Percentiles rank a stretch among this genome's conserved stretches.
These are phyloP conservation scores for Osmozyma mogii DNA, from an alignment of 805 yeast species.

Conservation along the genomic window DNA sequence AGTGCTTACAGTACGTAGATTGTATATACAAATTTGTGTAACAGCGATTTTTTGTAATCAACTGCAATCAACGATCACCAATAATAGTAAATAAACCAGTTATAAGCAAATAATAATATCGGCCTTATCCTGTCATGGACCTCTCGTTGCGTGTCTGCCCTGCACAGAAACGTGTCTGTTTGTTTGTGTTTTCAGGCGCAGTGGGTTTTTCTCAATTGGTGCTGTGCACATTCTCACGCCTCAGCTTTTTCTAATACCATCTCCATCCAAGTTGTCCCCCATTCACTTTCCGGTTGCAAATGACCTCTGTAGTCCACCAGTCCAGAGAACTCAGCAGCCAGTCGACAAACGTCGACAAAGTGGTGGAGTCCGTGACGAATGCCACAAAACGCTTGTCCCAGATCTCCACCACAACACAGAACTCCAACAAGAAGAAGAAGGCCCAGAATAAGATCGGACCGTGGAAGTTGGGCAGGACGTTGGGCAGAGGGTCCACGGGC, in stretches of 20 bases:
- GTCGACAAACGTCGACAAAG: slow-evolving; percentile 25
- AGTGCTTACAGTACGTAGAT: too few relatives aligned
- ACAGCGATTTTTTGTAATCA: too few relatives aligned
- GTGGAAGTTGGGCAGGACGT: slow-evolving; percentile 91
- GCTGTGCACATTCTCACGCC: slow-evolving; percentile 1
- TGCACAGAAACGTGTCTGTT: slow-evolving; percentile 4
- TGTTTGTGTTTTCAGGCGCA: slow-evolving; percentile 2
- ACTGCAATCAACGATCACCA: too few relatives aligned
- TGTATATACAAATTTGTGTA: too few relatives aligned
- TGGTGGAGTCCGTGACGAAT: slow-evolving; percentile 38
- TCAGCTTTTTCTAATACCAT: slow-evolving; percentile 1
- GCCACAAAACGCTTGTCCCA: slow-evolving; percentile 46
- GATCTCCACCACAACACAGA: slow-evolving; percentile 35
- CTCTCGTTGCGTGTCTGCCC: too few relatives aligned
- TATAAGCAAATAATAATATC: too few relatives aligned
- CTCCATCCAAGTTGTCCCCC: slow-evolving; percentile 1
- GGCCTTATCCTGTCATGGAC: too few relatives aligned
- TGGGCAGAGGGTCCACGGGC: slow-evolving; percentile 96
- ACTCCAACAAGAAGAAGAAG: slow-evolving; percentile 34
- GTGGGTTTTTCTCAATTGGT: slow-evolving; percentile 1
- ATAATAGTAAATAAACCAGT: too few relatives aligned
- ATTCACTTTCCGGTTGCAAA: slow-evolving; percentile 1
- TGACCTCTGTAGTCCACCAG: slow-evolving; percentile 11
- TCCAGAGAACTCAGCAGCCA: slow-evolving; percentile 8
- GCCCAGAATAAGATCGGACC: slow-evolving; percentile 73